Evolutionary conservation across 805 yeast species (phyloP).

Genomic region (Myxozyma lipomycoides): DNA sequence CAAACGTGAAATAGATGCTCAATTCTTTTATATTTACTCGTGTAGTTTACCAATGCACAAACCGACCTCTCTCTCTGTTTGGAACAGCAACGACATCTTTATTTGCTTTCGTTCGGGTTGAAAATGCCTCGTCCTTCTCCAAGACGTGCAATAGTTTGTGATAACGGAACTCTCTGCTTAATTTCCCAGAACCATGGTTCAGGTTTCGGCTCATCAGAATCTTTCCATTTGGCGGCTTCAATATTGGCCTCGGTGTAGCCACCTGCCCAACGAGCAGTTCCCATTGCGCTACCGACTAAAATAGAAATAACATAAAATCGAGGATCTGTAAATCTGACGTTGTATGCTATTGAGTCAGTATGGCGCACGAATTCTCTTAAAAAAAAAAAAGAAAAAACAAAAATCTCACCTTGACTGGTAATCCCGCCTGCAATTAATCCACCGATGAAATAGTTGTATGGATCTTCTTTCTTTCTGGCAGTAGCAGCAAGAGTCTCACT

Average conservation of each 20-base stretch:
- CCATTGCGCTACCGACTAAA: slow-evolving; percentile 19
- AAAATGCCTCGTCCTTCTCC: slow-evolving; percentile 45
- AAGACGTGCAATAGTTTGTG: slow-evolving; percentile 70
- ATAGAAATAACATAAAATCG: slow-evolving; percentile 12
- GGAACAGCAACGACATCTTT: too few relatives aligned
- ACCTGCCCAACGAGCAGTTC: slow-evolving; percentile 50
- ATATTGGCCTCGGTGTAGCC: slow-evolving; percentile 35
- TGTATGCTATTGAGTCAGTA: neutral
- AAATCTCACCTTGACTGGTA: slow-evolving; percentile 8
- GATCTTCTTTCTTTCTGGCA: slow-evolving; percentile 59
- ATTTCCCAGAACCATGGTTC: slow-evolving; percentile 67
- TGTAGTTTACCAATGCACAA: too few relatives aligned
- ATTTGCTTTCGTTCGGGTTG: too few relatives aligned
- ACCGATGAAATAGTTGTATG: slow-evolving; percentile 43
- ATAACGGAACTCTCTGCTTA: slow-evolving; percentile 72
- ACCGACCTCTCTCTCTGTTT: too few relatives aligned
- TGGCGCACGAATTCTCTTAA: neutral
- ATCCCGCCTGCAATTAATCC: slow-evolving; percentile 22
- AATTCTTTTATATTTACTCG: too few relatives aligned
- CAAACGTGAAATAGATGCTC: too few relatives aligned
- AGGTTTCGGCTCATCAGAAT: neutral
- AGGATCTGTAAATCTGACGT: neutral
- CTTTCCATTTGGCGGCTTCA: slow-evolving; percentile 36
- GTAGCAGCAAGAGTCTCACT: slow-evolving; percentile 49
- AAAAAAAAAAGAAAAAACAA: neutral